phyloP scores from a whole-genome alignment of 2,329 filamentous ascomycete species.

The Didymosphaeria variabile region DNA sequence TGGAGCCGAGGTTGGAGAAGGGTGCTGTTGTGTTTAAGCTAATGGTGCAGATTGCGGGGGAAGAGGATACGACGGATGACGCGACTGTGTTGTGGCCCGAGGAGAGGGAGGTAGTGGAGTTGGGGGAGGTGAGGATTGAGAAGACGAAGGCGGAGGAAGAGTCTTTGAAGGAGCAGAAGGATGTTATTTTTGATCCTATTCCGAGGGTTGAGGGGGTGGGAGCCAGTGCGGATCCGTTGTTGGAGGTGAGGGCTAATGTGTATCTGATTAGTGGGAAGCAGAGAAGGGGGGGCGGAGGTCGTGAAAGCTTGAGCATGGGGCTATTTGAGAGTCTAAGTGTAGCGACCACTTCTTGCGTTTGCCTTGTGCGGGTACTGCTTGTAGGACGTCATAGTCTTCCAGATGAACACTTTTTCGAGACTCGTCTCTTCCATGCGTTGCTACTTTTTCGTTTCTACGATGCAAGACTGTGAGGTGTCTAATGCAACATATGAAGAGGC shows the following conservation, averaged over 20 bases:
- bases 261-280: slow-evolving; percentile 66
- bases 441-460: too few species aligned
- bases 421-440: too few species aligned
- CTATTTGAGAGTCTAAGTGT: not conserved
- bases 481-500: too few species aligned
- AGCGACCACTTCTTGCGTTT: too few species aligned
- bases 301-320: slow-evolving; percentile 9
- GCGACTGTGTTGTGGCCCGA: slow-evolving; percentile 64
- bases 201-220: slow-evolving; percentile 64
- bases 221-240: slow-evolving; percentile 62
- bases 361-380: not conserved
- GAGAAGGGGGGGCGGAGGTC: slow-evolving; percentile 56
- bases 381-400: too few species aligned
- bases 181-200: slow-evolving; percentile 67
- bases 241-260: slow-evolving; percentile 64
- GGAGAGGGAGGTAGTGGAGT: slow-evolving; percentile 58
- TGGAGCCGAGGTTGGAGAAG: slow-evolving; percentile 49
- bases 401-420: too few species aligned
- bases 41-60: slow-evolving; percentile 60
- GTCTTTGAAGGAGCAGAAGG: slow-evolving; percentile 57
- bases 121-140: slow-evolving; percentile 60
- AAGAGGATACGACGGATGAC: slow-evolving; percentile 59
- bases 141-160: slow-evolving; percentile 52
- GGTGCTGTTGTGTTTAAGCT: slow-evolving; percentile 58
- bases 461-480: too few species aligned